Conservation (phyloP, 768 basidiomycete genomes). For the Mycena rebaudengoi region DNA sequence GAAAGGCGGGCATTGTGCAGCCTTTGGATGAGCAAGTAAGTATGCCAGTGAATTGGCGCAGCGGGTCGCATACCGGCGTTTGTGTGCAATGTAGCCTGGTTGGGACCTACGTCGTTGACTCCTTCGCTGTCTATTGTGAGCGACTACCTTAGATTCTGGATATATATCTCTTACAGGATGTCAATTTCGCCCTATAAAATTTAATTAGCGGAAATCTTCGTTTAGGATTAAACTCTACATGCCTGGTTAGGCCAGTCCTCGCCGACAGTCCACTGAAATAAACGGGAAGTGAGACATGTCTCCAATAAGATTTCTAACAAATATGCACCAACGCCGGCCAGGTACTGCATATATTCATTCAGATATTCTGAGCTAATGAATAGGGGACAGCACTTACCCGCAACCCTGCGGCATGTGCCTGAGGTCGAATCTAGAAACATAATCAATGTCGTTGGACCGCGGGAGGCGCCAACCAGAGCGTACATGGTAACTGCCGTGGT, state of each 20-base stretch:
- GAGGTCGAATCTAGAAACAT: slow-evolving; percentile 50
- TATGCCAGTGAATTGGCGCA: too few relatives aligned
- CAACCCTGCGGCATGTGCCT: slow-evolving; percentile 71
- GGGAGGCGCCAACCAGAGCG: slow-evolving; percentile 30
- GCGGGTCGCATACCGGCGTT: slow-evolving; percentile 53
- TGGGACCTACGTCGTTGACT: slow-evolving; percentile 63
- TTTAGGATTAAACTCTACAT: too few relatives aligned
- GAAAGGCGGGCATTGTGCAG: slow-evolving; percentile 61
- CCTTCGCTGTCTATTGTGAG: too few relatives aligned
- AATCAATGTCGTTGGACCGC: neutral
- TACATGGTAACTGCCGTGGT: slow-evolving; percentile 63
- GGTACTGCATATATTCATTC: slow-evolving; percentile 34
- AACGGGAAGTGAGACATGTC: neutral
- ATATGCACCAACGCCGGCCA: slow-evolving; percentile 55
- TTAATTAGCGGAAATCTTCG: too few relatives aligned
- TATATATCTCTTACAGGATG: too few relatives aligned
- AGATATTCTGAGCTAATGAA: neutral
- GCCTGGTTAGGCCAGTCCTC: slow-evolving; percentile 56
- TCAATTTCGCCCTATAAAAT: too few relatives aligned
- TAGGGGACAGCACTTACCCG: slow-evolving; percentile 46
- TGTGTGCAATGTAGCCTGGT: slow-evolving; percentile 67
- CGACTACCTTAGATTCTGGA: too few relatives aligned
- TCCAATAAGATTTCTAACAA: neutral
- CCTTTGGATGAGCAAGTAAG: slow-evolving; percentile 33
- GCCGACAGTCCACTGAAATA: slow-evolving; percentile 60